phyloP scores from a whole-genome alignment of 441 rosid genomes.

The Pelargonium cotyledonis region DNA sequence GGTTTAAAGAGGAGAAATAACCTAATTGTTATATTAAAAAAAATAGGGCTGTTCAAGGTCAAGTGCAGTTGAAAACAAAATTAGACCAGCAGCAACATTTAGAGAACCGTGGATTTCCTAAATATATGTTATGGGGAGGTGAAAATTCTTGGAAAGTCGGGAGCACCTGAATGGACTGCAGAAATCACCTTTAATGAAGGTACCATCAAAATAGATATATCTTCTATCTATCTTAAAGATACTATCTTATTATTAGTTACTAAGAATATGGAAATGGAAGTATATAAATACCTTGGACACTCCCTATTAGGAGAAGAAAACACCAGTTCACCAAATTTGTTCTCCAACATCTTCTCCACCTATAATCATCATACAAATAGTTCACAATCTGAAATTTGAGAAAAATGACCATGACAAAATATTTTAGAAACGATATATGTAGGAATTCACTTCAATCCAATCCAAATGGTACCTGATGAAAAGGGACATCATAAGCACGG shows the following conservation, averaged over 20 bases:
- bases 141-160: conserved; percentile 6
- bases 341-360: conserved; percentile 98
- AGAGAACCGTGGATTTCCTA: neutral
- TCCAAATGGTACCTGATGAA: conserved; percentile 56
- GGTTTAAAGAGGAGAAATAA: neutral
- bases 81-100: neutral
- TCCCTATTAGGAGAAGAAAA: conserved; percentile 67
- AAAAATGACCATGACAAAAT: conserved; percentile 12
- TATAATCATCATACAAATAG: conserved; percentile 27
- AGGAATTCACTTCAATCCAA: conserved; percentile 18
- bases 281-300: conserved; percentile 66
- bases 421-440: conserved; percentile 12
- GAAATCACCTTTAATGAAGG: conserved; percentile 5
- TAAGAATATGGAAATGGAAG: conserved; percentile 6
- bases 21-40: no score
- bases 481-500: conserved; percentile 56
- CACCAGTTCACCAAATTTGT: conserved; percentile 61
- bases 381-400: neutral
- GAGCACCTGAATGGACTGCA: conserved; percentile 8
- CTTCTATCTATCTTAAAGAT: conserved; percentile 1
- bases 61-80: neutral
- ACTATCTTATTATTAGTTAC: neutral
- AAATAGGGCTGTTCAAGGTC: neutral
- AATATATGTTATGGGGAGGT: neutral
- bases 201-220: neutral